Conservation (phyloP, 129 eudicot species). For the carrot (Daucus carota) region DH1_v3.0 NC_030381.2:46195001-46195500, state of each 20-base stretch:
- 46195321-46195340: slow-evolving; percentile 99
- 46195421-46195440: slow-evolving; percentile 79
- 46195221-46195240: slow-evolving; percentile 77
- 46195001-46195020: slow-evolving; percentile 67
- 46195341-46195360: slow-evolving; percentile 88
- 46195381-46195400: slow-evolving; percentile 94
- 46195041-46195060: slow-evolving; percentile 61
- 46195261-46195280: slow-evolving; percentile 85
- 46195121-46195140: slow-evolving; percentile 69
- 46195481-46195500: slow-evolving; percentile 13
- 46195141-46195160: slow-evolving; percentile 79
- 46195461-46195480: slow-evolving; percentile 27
- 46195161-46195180: slow-evolving; percentile 60
- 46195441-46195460: slow-evolving; percentile 46
- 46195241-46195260: slow-evolving; percentile 64
- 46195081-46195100: slow-evolving; percentile 63
- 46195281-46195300: slow-evolving; percentile 92
- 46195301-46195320: slow-evolving; percentile 93
- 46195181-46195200: slow-evolving; percentile 88
- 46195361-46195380: slow-evolving; percentile 68
- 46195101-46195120: slow-evolving; percentile 62
- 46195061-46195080: slow-evolving; percentile 84
- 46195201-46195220: slow-evolving; percentile 83
- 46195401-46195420: slow-evolving; percentile 83
- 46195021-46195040: slow-evolving; percentile 31